Percentiles rank a stretch among this genome's conserved stretches.
Evolutionary conservation across 352 stramenopile genomes (phyloP).

Genomic region (Phytophthora cryptogea): DNA sequence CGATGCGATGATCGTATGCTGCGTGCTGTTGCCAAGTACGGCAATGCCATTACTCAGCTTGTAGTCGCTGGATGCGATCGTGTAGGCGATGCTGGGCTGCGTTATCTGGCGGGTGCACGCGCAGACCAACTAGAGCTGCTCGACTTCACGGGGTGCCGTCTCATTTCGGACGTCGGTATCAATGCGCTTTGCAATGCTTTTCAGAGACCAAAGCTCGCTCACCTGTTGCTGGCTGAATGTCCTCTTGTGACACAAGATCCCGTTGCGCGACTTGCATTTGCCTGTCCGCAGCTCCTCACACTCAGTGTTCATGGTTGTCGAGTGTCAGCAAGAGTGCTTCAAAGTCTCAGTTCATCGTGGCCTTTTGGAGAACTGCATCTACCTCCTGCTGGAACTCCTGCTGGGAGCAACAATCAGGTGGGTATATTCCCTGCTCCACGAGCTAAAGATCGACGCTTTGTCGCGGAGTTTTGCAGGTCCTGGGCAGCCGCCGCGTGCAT

Average conservation of each 20-base stretch:
- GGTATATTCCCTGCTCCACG: constrained; percentile 73
- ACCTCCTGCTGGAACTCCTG: constrained; percentile 18
- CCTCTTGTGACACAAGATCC: constrained; percentile 65
- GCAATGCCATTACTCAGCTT: constrained; percentile 46
- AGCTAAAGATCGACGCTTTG: constrained; percentile 65
- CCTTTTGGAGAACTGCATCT: constrained; percentile 57
- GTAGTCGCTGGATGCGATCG: constrained; percentile 65
- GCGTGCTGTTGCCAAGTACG: constrained; percentile 43
- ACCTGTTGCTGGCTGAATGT: constrained; percentile 68
- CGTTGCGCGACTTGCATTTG: constrained; percentile 59
- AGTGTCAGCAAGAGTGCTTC: constrained; percentile 60
- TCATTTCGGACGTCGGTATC: constrained; percentile 61
- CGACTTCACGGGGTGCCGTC: constrained; percentile 57
- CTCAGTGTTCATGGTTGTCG: constrained; percentile 69
- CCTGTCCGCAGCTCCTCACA: constrained; percentile 70
- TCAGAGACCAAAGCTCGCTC: constrained; percentile 48
- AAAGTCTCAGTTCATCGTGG: constrained; percentile 72
- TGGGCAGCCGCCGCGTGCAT: constrained; percentile 68
- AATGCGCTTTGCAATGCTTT: constrained; percentile 61
- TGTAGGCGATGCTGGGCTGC: constrained; percentile 61
- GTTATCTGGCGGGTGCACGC: constrained; percentile 42
- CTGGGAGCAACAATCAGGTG: constrained; percentile 37
- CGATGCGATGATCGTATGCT: constrained; percentile 73
- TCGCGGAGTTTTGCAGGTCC: constrained; percentile 57
- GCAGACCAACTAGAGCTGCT: constrained; percentile 68